Evolutionary conservation across 106 monocot genomes (phyloP).

Genomic region (Apostasia ramifera): DNA sequence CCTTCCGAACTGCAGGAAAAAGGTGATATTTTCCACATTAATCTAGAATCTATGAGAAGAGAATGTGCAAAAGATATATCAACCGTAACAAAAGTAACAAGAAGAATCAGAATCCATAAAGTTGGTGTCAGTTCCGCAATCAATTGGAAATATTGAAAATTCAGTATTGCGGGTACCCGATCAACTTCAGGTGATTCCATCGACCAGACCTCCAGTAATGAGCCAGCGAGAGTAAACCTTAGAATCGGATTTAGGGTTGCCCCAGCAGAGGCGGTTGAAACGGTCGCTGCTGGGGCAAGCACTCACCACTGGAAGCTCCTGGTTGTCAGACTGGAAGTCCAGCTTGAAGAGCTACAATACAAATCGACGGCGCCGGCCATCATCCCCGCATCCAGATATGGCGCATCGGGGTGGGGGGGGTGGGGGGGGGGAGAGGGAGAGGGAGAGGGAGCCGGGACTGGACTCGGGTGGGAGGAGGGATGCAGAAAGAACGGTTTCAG

Average conservation of each 20-base stretch:
- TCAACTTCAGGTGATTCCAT: constrained; percentile 60
- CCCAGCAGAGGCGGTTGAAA: constrained; percentile 89
- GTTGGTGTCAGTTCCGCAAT: too few species aligned
- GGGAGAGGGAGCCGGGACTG: too few species aligned
- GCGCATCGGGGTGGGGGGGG: constrained; percentile 75
- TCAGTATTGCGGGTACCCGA: constrained; percentile 29
- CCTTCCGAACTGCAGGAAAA: constrained; percentile 57
- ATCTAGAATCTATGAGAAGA: neutral
- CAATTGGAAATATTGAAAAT: neutral
- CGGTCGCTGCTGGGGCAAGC: constrained; percentile 62
- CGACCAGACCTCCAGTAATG: constrained; percentile 75
- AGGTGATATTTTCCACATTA: constrained; percentile 5
- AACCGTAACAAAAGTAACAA: neutral
- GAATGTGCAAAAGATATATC: neutral
- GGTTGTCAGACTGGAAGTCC: constrained; percentile 64
- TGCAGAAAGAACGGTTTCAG: too few species aligned
- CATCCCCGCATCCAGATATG: constrained; percentile 81
- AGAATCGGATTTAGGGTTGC: constrained; percentile 27
- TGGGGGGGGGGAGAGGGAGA: too few species aligned
- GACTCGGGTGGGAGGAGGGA: too few species aligned
- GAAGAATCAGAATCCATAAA: neutral
- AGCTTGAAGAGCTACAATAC: constrained; percentile 83
- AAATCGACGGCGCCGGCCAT: constrained; percentile 93
- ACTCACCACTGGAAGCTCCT: constrained; percentile 54
- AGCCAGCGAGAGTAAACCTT: constrained; percentile 61